phyloP scores from a whole-genome alignment of 106 monocot species.

The Allium sativum region DNA sequence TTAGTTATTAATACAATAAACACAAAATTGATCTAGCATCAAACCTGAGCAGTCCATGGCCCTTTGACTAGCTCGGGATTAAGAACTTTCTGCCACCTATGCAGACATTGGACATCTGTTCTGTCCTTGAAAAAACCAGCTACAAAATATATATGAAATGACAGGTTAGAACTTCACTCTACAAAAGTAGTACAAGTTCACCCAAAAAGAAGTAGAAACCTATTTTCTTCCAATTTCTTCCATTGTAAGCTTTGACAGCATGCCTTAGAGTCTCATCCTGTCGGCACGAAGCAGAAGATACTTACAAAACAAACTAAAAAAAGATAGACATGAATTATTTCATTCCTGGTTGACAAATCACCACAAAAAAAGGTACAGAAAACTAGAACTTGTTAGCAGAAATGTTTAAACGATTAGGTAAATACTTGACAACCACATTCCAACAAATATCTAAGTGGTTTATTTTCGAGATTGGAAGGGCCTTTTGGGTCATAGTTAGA shows the following conservation, averaged over 20 bases:
- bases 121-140: conserved; percentile 76
- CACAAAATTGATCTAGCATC: neutral
- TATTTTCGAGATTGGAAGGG: too few species aligned
- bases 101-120: conserved; percentile 94
- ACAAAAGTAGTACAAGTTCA: neutral
- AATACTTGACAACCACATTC: too few species aligned
- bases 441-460: too few species aligned
- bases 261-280: conserved; percentile 78
- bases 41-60: conserved; percentile 81
- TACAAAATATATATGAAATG: conserved; percentile 22
- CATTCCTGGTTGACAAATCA: too few species aligned
- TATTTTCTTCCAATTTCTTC: conserved; percentile 92
- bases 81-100: conserved; percentile 98
- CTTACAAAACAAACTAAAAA: too few species aligned
- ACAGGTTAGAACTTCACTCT: neutral
- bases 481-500: too few species aligned
- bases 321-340: too few species aligned
- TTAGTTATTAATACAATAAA: neutral
- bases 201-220: conserved; percentile 20
- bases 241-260: conserved; percentile 63
- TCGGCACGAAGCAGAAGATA: neutral
- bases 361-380: too few species aligned
- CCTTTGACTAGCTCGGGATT: conserved; percentile 93
- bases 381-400: too few species aligned
- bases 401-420: too few species aligned